These are phyloP conservation scores for Neofusicoccum ribis DNA, from an alignment of 2,329 filamentous ascomycete species.

Conservation along the genomic window DNA sequence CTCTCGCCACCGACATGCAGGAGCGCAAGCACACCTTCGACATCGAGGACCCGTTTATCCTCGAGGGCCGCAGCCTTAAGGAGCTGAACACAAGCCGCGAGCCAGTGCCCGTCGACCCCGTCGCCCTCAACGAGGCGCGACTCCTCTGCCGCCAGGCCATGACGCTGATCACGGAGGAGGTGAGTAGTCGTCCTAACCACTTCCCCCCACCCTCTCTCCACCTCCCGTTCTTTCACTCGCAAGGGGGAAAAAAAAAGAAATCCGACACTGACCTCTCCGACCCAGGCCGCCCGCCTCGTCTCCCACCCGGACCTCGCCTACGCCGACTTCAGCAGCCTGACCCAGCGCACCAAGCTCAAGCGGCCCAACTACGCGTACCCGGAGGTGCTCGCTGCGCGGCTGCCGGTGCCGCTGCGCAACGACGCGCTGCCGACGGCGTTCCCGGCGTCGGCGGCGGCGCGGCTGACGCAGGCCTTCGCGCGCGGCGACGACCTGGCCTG, in stretches of 20 bases:
- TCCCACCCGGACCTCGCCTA: conserved; percentile 34
- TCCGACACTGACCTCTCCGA: background rate
- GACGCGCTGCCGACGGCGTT: conserved; percentile 23
- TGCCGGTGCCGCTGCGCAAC: conserved; percentile 31
- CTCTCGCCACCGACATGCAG: background rate
- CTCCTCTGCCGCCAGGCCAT: conserved; percentile 32
- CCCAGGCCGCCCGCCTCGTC: conserved; percentile 28
- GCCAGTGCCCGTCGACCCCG: conserved; percentile 30
- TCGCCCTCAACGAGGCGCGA: conserved; percentile 31
- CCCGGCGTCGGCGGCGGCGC: conserved; percentile 24
- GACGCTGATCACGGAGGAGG: conserved; percentile 34
- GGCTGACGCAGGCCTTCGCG: conserved; percentile 20
- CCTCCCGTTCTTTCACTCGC: background rate
- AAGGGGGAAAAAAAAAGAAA: too few relatives aligned
- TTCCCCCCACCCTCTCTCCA: background rate
- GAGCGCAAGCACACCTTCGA: conserved; percentile 30
- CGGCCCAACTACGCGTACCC: conserved; percentile 34
- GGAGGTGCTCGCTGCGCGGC: conserved; percentile 29
- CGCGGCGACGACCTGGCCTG: conserved; percentile 28
- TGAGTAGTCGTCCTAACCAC: conserved; percentile 2
- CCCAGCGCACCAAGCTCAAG: conserved; percentile 32
- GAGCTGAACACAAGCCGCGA: conserved; percentile 27
- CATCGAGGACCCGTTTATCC: conserved; percentile 26
- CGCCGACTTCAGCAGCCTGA: conserved; percentile 29
- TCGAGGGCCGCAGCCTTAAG: conserved; percentile 24